Evolutionary conservation across 495 filamentous ascomycete genomes (phyloP), one percentile per base, ranked within the genome.

Genomic region (Penicillium ucsense): DNA sequence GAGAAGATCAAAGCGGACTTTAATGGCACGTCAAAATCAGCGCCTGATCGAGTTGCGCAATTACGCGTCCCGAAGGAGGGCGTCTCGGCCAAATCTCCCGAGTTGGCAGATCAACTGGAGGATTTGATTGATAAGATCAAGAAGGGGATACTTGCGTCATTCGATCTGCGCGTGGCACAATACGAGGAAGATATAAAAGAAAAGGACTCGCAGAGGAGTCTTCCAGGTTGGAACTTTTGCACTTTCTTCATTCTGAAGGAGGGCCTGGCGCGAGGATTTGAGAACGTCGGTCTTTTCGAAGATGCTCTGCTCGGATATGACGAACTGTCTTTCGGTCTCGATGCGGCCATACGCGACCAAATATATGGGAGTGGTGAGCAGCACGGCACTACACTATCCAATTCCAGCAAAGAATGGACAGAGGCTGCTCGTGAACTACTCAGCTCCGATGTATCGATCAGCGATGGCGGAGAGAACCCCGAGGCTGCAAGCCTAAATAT

Each of bases 181-280:
- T 97, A 97, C 63, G 92, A 98, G 59, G 91, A 96, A 56, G 94
- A 98, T 63, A 94, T 98, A 56, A 83, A 83, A 54, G 94, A 95
- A 60, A 89, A 86, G 56, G 92, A 97, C 55, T 79, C 84, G 4
- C 90, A 96, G 68, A 81, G 91, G 37, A 79, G 74, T 37, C 67
- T 98, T 27, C 92, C 94, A 3, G 92, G 92, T 0, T 98, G 94
- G 92, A 98, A 98, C 59, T 98, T 97, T 60, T 96, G 91, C 63
- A 97, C 94, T 1, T 98, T 96, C 60, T 98, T 98, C 59, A 86
- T 98, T 20, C 73, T 97, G 10, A 98, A 98, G 56, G 92, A 98
- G 61, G 92, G 92, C 4, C 74, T 98, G 37, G 89, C 90, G 4
- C 76, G 85, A 47, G 94, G 89, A 0, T 95, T 98, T 60, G 92